Percentiles rank a stretch among this genome's conserved stretches.
Evolutionary conservation across 345 rosid genomes (phyloP).

Genomic region (Salix udensis): DNA sequence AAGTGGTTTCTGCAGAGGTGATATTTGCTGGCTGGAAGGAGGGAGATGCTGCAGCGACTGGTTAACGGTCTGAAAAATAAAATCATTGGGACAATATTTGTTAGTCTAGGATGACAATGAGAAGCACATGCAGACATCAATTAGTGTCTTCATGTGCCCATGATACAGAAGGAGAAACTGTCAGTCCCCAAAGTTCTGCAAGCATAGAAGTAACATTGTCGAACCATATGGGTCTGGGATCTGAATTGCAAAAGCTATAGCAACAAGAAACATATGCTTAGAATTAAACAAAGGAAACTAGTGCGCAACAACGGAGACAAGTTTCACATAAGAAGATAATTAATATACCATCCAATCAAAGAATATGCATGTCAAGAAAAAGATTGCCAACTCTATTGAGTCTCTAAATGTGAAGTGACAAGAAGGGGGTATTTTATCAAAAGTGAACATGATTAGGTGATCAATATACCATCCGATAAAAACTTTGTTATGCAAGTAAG

Average conservation of each 20-base stretch:
- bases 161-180: slow-evolving; percentile 40
- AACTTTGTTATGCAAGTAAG: not conserved
- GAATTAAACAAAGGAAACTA: no score
- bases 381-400: no score
- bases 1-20: slow-evolving; percentile 58
- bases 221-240: not conserved
- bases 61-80: slow-evolving; percentile 33
- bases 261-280: no score
- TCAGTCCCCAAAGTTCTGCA: slow-evolving; percentile 25
- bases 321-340: no score
- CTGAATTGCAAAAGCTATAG: not conserved
- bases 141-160: slow-evolving; percentile 39
- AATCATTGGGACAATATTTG: not conserved
- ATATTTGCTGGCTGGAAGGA: slow-evolving; percentile 49
- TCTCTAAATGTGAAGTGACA: not conserved
- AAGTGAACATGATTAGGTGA: not conserved
- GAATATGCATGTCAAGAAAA: no score
- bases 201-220: slow-evolving; percentile 4
- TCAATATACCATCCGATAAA: not conserved
- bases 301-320: no score
- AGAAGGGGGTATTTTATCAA: not conserved
- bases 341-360: no score
- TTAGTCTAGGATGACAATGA: slow-evolving; percentile 4
- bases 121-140: not conserved
- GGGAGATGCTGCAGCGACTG: slow-evolving; percentile 46